Percentiles rank a stretch among this genome's conserved stretches.
phyloP scores from a whole-genome alignment of 345 rosid genomes.

The Clarkia xantiana region DNA sequence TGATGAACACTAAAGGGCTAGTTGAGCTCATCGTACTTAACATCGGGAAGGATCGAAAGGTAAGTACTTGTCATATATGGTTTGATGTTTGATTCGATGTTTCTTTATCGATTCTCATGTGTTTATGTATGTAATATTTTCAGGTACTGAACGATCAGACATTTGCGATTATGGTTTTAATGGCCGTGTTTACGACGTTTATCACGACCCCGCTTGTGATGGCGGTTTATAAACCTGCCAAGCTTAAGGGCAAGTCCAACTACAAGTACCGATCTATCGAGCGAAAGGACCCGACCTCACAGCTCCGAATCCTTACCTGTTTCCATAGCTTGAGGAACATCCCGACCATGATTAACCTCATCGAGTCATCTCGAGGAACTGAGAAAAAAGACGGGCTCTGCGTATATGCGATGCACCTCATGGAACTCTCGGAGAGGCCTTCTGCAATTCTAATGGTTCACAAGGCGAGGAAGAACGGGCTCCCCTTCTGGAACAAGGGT shows the following conservation, averaged over 20 bases:
- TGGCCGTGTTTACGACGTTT: slow-evolving; percentile 75
- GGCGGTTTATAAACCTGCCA: slow-evolving; percentile 53
- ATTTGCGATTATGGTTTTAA: slow-evolving; percentile 62
- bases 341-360: slow-evolving; percentile 49
- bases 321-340: slow-evolving; percentile 40
- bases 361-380: slow-evolving; percentile 73
- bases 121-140: slow-evolving; percentile 3
- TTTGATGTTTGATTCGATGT: background rate
- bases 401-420: slow-evolving; percentile 81
- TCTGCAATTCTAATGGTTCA: slow-evolving; percentile 88
- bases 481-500: slow-evolving; percentile 77
- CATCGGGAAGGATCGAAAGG: slow-evolving; percentile 56
- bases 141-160: slow-evolving; percentile 77
- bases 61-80: background rate
- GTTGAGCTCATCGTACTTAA: slow-evolving; percentile 86
- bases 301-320: slow-evolving; percentile 47
- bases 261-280: slow-evolving; percentile 39
- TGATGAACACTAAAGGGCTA: slow-evolving; percentile 77
- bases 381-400: slow-evolving; percentile 51
- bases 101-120: background rate
- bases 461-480: slow-evolving; percentile 65
- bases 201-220: slow-evolving; percentile 60
- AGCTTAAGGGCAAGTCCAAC: slow-evolving; percentile 12
- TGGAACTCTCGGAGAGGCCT: slow-evolving; percentile 84
- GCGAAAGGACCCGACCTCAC: slow-evolving; percentile 22